phyloP scores from a whole-genome alignment of 192 early-diverging fungal genomes.

The Linnemannia exigua region DNA sequence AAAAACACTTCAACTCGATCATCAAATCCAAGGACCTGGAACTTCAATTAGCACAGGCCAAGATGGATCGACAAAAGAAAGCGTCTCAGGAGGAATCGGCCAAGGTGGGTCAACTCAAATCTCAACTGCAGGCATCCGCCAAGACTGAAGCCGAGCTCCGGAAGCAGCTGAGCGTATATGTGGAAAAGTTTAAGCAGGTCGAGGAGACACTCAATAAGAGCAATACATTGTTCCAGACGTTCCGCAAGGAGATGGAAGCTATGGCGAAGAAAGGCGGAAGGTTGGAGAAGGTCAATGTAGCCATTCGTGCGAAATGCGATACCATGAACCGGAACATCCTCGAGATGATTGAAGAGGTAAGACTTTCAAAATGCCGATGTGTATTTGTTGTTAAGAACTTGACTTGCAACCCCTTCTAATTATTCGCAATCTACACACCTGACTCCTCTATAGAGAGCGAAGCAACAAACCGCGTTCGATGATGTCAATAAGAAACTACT shows the following conservation, averaged over 20 bases:
- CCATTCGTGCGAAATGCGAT: conserved; percentile 67
- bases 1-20: conserved; percentile 73
- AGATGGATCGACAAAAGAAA: conserved; percentile 64
- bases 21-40: conserved; percentile 71
- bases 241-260: conserved; percentile 75
- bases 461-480: conserved; percentile 62
- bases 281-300: conserved; percentile 70
- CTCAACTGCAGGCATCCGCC: conserved; percentile 64
- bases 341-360: conserved; percentile 72
- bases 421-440: neutral
- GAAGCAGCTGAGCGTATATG: conserved; percentile 69
- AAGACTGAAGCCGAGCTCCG: conserved; percentile 72
- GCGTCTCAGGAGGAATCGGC: conserved; percentile 54
- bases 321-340: conserved; percentile 72
- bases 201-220: conserved; percentile 77
- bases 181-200: conserved; percentile 75
- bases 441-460: conserved; percentile 55
- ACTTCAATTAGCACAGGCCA: conserved; percentile 69
- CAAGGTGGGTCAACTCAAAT: conserved; percentile 48
- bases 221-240: conserved; percentile 73
- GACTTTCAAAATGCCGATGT: neutral
- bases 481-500: conserved; percentile 58
- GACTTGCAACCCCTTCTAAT: neutral
- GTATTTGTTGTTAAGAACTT: neutral
- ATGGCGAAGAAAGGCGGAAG: conserved; percentile 73